phyloP scores from a whole-genome alignment of 768 basidiomycete genomes.

The Mrakia hoshinonis region DNA sequence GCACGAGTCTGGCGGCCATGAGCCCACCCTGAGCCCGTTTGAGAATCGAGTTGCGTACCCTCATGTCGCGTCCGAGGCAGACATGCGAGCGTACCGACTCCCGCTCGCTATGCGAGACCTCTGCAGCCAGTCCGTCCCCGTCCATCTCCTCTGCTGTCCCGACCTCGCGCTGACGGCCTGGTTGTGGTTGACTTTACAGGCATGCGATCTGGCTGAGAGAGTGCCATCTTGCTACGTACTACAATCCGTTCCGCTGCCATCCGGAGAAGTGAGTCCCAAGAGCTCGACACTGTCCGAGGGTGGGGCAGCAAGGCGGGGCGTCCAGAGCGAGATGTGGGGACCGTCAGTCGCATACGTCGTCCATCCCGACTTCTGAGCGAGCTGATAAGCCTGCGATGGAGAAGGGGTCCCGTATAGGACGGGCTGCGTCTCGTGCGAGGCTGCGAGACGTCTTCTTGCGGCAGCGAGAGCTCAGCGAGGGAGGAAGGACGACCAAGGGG shows the following conservation, averaged over 20 bases:
- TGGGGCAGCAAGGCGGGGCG: neutral
- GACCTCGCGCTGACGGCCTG: too few relatives aligned
- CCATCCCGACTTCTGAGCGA: too few relatives aligned
- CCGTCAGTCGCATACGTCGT: too few relatives aligned
- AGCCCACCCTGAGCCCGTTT: neutral
- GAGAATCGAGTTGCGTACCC: neutral
- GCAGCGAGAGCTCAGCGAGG: neutral
- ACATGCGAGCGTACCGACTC: neutral
- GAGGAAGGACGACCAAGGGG: too few relatives aligned
- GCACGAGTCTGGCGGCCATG: neutral
- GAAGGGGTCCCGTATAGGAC: neutral
- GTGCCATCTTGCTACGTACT: neutral
- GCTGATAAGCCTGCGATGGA: too few relatives aligned
- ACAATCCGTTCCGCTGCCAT: neutral
- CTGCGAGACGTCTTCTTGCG: neutral
- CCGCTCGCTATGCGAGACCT: neutral
- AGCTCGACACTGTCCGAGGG: neutral
- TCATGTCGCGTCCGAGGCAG: neutral
- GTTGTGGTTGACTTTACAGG: too few relatives aligned
- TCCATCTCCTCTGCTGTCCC: too few relatives aligned
- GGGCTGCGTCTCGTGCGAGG: neutral
- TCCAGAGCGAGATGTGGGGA: neutral
- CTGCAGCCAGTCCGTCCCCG: neutral
- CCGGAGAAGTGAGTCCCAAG: slow-evolving; percentile 7
- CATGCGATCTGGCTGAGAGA: too few relatives aligned